Base-by-base conservation (phyloP, 768 basidiomycete genomes). In the Calocybe gangraenosa region DNA sequence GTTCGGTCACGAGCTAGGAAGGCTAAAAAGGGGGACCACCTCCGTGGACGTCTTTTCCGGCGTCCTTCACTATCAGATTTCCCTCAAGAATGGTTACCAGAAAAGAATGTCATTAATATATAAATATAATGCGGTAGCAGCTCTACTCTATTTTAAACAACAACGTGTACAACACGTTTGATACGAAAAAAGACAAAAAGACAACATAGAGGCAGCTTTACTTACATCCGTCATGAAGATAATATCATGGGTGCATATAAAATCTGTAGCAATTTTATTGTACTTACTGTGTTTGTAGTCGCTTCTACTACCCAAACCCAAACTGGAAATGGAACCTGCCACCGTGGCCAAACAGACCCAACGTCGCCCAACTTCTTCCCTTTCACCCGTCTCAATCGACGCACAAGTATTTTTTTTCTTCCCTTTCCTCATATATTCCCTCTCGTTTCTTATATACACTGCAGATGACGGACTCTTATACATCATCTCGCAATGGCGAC, bases 21-120 rank as follows among this genome's bases (percentile, higher is more conserved):
- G 65, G 80, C 81, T 38, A 84, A 80, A 61, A 79, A 76, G 58
- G 85, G 85, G 18, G 87, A 84, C 48, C 81, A 87, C 63, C 69
- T 75, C 40, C 72, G 75, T 45, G 72, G 74, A 53, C 71, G 78
- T 51, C 60, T 71, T 25, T 65, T 76, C 40, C 61, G 68, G 35
- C 74, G 79, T 49, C 82, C 89, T 19, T 77, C 85, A 15, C 69
- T 92, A 43, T 71, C 65, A 51, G 90, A 93, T 59, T 95, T 93
- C 62, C 92, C 92, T 7, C 65, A 76, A 58, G 87, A 87, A 60
- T 96, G 92, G 92, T 70, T 94, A 46, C 83, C 83, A 17, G 15
- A 25, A 15, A n/a, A n/a, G n/a, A n/a, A n/a, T n/a, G 14, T 37
- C 28, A 37, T 28, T 30, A 14, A 42, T 42, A 22, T 3, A 31